Evolutionary conservation across 1,284 basidiomycete genomes (phyloP).

Genomic region (Cyathus pygmaeus): DNA sequence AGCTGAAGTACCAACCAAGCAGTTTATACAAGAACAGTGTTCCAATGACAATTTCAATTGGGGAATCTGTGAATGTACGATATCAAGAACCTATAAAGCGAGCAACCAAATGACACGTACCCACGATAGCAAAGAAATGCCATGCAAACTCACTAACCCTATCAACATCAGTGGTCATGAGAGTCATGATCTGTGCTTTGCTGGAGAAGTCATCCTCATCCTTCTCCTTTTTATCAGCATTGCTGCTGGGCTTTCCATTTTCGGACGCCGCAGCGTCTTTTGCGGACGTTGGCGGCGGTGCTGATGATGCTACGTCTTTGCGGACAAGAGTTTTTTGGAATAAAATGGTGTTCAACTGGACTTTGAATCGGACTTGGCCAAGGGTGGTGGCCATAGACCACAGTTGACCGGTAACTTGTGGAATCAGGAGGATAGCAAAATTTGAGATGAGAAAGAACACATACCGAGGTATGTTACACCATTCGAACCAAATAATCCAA

Average conservation of each 20-base stretch:
- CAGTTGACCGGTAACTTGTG: constrained; percentile 64
- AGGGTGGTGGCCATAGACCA: constrained; percentile 81
- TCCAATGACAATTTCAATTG: constrained; percentile 86
- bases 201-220: constrained; percentile 86
- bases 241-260: constrained; percentile 20
- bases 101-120: constrained; percentile 26
- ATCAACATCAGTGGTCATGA: constrained; percentile 92
- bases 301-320: constrained; percentile 83
- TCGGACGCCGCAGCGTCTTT: constrained; percentile 11
- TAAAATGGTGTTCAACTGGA: constrained; percentile 87
- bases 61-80: constrained; percentile 66
- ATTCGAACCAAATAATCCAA: constrained; percentile 75
- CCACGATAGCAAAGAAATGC: constrained; percentile 25
- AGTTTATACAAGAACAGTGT: constrained; percentile 84
- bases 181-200: constrained; percentile 90
- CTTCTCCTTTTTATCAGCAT: constrained; percentile 29
- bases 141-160: constrained; percentile 43
- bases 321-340: constrained; percentile 91
- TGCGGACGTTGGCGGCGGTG: constrained; percentile 35
- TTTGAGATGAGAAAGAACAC: constrained; percentile 26
- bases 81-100: constrained; percentile 2
- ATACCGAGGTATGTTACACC: constrained; percentile 68
- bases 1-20: constrained; percentile 70
- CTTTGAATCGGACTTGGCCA: constrained; percentile 76
- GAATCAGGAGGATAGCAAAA: constrained; percentile 5